These are phyloP conservation scores for Blastocystis hominis DNA, from an alignment of 352 stramenopile species.

Conservation along the genomic window DNA sequence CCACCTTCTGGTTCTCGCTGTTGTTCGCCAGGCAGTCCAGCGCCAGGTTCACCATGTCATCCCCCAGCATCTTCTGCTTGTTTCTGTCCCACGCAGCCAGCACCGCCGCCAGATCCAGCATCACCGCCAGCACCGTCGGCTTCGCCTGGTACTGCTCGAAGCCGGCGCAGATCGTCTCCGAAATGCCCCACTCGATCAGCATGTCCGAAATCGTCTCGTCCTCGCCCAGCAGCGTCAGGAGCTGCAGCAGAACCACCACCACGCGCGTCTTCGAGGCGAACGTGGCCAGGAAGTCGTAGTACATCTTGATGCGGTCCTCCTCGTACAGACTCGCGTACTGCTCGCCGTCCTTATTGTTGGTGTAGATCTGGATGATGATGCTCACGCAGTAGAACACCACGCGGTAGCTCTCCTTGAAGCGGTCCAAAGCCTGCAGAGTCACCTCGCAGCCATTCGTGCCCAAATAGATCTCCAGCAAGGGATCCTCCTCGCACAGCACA, in stretches of 20 bases:
- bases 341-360: not conserved
- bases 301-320: not conserved
- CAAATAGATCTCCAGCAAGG: not conserved
- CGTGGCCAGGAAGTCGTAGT: conserved; percentile 25
- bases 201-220: not conserved
- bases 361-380: conserved; percentile 17
- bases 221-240: conserved; percentile 47
- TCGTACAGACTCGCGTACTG: conserved; percentile 7
- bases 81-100: not conserved
- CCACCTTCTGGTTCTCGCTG: not conserved
- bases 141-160: not conserved
- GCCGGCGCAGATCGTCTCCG: not conserved
- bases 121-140: not conserved
- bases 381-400: conserved; percentile 45
- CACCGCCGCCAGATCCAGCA: conserved; percentile 31
- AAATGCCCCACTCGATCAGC: not conserved
- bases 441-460: not conserved
- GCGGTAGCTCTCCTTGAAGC: not conserved
- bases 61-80: conserved; percentile 14
- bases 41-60: not conserved
- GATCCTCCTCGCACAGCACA: not conserved
- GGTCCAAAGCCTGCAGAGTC: conserved; percentile 23
- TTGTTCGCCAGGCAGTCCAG: not conserved
- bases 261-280: not conserved
- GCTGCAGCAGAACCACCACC: conserved; percentile 6